Base-by-base conservation (phyloP, 176 grass and related monocot genomes). In the Pontederia crassipes region DNA sequence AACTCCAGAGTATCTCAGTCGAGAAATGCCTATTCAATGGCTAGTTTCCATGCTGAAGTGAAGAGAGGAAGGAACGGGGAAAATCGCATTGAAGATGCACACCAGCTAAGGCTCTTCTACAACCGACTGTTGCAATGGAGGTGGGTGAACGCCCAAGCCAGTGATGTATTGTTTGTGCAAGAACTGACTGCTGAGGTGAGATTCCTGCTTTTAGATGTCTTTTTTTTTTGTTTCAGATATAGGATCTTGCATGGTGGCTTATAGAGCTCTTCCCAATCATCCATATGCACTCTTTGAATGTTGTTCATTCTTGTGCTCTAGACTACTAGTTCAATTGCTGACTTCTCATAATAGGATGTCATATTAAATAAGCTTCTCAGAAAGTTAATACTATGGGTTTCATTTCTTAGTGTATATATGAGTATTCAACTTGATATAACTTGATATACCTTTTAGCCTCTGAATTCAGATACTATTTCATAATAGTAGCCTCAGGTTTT, bases 41-140 rank as follows among this genome's bases (percentile, higher is more conserved):
- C 50, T 65, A 20, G 17, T 17, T 51, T 65, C 10, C 8, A 8
- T 51, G 11, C 62, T 13, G 20, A 50, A 5, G 14, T 27, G 17
- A 65, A 65, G 62, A 65, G 62, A 65, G 62, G 62, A 51, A 65
- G 28, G 16, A 51, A 51, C 50, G 62, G 17, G 17, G 46, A 51
- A 28, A 65, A 48, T 14, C 17, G 45, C 12, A 28, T 65, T 8
- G 62, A 65, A 11, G 62, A 65, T 65, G 62, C 62, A 8, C 62
- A 65, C 11, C 62, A 51, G 9, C 13, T 65, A 10, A 65, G 62
- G 47, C 47, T 65, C 13, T 17, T 65, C 11, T 28, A 65, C 15
- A 65, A 65, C 48, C 46, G 48, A 49, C 14, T 27, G 10, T 51
- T 65, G 62, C 47, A 65, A 48, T 65, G 62, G 46, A 17, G 46